Evolutionary conservation across 305 asterid species (phyloP), one percentile per base, ranked within the genome.

Genomic region (Plantago coronopus): DNA sequence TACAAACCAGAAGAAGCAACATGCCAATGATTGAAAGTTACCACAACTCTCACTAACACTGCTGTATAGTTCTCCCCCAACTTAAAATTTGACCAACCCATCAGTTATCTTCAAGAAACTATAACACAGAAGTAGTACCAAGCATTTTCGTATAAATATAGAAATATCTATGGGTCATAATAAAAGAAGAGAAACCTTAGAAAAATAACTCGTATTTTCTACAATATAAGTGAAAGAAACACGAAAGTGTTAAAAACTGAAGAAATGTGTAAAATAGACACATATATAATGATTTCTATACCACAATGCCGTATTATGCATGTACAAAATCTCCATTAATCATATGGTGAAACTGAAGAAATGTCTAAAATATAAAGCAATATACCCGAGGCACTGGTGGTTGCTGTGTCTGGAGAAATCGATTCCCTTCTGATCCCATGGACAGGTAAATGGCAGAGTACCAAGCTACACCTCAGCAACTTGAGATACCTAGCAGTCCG

Each of bases 391-490:
- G 77, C 57, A 76, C 68, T 37, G 81, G 85, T 55, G 77, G 80
- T 68, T 69, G 89, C 29, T 72, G 87, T 62, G 72, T 83, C 76
- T 69, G 89, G 70, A 79, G 78, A 81, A 86, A 86, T 34, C 91
- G 76, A 61, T 78, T 79, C 75, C 73, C 89, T 75, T 75, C 80
- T 17, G 86, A 67, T 40, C 77, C 91, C 95, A 86, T 86, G 60
- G 44, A 51, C 69, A 69, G 53, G 66, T 63, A 47, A 34, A 34
- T 9, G 11, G 40, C 8, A 69, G 22, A 22, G n/a, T n/a, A 63
- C 18, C 69, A 5, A 27, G 34, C 56, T 34, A 46, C 62, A 37
- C 49, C 63, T 61, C 43, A 21, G 43, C 7, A 58, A 49, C 25
- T 58, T 29, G 53, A 34, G 40, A 34, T 34, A 22, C 6, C 62